Percentiles rank a stretch among this genome's conserved stretches.
Conservation (phyloP, 257 asterid genomes). For the Anisodus tanguticus region DNA sequence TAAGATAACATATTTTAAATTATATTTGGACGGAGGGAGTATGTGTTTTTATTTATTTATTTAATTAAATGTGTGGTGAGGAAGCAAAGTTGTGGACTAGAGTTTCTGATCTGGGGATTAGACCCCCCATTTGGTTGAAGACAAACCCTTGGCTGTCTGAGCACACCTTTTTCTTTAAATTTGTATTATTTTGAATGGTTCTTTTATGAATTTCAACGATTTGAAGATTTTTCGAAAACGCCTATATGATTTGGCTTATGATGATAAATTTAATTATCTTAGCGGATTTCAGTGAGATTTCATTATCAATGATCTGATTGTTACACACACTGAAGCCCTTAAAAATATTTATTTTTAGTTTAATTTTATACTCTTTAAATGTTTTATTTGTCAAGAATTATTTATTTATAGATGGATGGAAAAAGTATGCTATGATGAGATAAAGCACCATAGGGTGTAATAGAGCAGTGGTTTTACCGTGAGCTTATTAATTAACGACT, state of each 20-base stretch:
- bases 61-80: constrained; percentile 35
- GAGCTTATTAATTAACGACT: constrained; percentile 54
- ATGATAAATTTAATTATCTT: constrained; percentile 68
- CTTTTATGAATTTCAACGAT: no score
- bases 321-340: constrained; percentile 93
- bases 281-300: constrained; percentile 96
- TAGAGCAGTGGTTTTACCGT: constrained; percentile 66
- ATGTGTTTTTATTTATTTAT: no score
- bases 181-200: background rate
- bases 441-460: constrained; percentile 41
- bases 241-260: constrained; percentile 49
- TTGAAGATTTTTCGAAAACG: no score
- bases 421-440: constrained; percentile 51
- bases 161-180: constrained; percentile 36
- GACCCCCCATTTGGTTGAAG: constrained; percentile 40
- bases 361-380: background rate
- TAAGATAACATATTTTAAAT: no score
- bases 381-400: no score
- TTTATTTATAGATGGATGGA: background rate
- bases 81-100: constrained; percentile 45
- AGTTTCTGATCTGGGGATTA: constrained; percentile 51
- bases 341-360: background rate
- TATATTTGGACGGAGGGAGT: no score
- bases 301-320: constrained; percentile 77
- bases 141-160: constrained; percentile 73